phyloP scores from a whole-genome alignment of 495 filamentous ascomycete species.

The Neurospora sp. region DNA sequence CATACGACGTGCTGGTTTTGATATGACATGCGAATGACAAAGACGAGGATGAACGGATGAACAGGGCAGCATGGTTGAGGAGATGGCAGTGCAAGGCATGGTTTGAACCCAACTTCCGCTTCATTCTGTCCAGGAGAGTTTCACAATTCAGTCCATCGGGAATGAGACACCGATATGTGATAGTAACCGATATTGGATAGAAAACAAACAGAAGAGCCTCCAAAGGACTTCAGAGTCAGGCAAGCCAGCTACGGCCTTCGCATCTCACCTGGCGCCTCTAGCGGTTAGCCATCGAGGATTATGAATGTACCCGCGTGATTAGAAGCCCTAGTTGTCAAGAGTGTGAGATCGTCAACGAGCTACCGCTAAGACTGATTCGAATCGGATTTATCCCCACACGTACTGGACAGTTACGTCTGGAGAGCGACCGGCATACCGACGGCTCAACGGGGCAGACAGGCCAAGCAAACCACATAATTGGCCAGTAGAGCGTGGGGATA shows the following conservation, averaged over 20 bases:
- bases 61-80: background rate
- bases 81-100: background rate
- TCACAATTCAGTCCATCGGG: background rate
- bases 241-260: background rate
- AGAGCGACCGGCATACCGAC: no score
- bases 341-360: background rate
- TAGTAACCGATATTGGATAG: background rate
- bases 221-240: background rate
- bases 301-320: background rate
- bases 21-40: background rate
- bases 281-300: background rate
- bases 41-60: background rate
- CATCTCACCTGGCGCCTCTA: background rate
- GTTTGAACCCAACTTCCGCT: background rate
- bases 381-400: background rate
- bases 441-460: no score
- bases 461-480: no score
- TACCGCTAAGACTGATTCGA: background rate
- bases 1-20: background rate
- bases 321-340: background rate
- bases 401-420: no score
- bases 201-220: background rate
- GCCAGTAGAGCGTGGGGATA: no score
- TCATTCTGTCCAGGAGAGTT: background rate
- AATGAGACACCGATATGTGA: background rate